Evolutionary conservation across 2,329 filamentous ascomycete species (phyloP), one percentile per base, ranked within the genome.

Genomic region (Phyllosticta citrichinensis): DNA sequence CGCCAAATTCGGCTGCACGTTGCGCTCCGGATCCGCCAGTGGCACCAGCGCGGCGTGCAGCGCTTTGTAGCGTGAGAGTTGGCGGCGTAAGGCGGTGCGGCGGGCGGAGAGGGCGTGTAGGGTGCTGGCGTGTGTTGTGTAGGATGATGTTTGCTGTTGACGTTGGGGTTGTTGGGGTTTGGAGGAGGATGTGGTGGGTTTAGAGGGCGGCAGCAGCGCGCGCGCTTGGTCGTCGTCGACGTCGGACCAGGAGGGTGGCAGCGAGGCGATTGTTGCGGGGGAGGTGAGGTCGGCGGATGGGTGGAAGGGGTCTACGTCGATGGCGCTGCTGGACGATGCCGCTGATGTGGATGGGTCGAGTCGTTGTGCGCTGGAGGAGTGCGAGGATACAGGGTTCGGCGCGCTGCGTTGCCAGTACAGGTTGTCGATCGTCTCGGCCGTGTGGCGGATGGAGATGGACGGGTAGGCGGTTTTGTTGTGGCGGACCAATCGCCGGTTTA

Each of bases 401-500:
- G 50, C 30, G 54, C 73, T 40, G 73, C 14, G 70, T 76, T 40
- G 5, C 75, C 79, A 80, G 70, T 89, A 90, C 53, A 88, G 74
- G 55, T 74, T 73, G 71, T 88, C 85, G 52, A 91, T 84, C 74
- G 91, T 87, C 75, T 89, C 86, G 1, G 87, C 86, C 19, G 90
- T 81, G 67, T 88, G 85, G 40, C 87, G 81, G 57, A 81, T 83
- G n/a, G 87, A 85, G 66, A 87, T 85, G 0, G 85, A 81, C 17
- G 84, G 81, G 70, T 89, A 89, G 5, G 84, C 84, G 60, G 84
- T 80, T 40, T 82, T 82, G 30, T 80, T 80, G 70, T 91, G 87
- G 65, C 87, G 84, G 65, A 82, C 80, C 14, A 89, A 74, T 17
- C 79, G 74, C 63, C 84, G 81, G 68, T 88, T 88, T 12, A 88